phyloP scores from a whole-genome alignment of 2,329 filamentous ascomycete species.

The Diaporthe sp. region DNA sequence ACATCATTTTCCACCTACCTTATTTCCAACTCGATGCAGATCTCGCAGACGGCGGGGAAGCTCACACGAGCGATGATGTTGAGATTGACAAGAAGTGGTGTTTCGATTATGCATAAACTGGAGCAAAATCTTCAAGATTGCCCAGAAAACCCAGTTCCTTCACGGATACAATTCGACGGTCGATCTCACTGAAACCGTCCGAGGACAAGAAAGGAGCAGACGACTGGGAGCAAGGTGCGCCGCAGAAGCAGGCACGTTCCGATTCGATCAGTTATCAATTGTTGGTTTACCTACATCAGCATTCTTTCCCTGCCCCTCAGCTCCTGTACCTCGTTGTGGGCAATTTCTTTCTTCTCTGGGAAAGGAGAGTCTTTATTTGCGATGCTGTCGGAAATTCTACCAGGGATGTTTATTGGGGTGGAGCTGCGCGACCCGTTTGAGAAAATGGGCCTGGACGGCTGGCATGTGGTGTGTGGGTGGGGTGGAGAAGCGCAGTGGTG shows the following conservation, averaged over 20 bases:
- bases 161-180: not conserved
- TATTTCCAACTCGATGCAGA: not conserved
- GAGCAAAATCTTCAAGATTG: not conserved
- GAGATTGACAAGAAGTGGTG: not conserved
- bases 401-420: not conserved
- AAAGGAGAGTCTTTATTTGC: too few species aligned
- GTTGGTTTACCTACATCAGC: not conserved
- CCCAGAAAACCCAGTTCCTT: too few species aligned
- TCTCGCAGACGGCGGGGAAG: not conserved
- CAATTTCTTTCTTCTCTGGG: not conserved
- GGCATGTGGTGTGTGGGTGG: slow-evolving; percentile 8
- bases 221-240: not conserved
- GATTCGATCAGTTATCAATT: not conserved
- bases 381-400: too few species aligned
- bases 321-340: not conserved
- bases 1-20: not conserved
- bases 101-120: not conserved
- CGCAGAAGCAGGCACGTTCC: not conserved
- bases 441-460: not conserved
- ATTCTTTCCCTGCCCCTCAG: not conserved
- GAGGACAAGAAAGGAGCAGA: not conserved
- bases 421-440: too few species aligned
- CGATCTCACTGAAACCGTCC: not conserved
- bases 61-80: not conserved
- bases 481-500: not conserved